A percentile compares a stretch with the other conserved stretches of the same genome.
These are phyloP conservation scores for Fusarium sarcochroum DNA, from an alignment of 2,329 filamentous ascomycete species.

Conservation along the genomic window DNA sequence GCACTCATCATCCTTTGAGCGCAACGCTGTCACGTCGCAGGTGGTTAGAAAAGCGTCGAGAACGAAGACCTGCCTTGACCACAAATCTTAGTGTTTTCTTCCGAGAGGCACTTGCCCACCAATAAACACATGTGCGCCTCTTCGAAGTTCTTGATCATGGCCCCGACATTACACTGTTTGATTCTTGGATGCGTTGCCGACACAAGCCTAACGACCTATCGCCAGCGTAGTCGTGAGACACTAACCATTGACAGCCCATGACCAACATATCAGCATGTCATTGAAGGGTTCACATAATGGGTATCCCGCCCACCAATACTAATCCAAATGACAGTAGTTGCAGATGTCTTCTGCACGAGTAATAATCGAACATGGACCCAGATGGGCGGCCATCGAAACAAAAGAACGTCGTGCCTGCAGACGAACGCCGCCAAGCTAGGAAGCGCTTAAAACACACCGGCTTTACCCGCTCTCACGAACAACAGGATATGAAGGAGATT, in stretches of 20 bases:
- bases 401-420: no score
- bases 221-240: no score
- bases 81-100: constrained; percentile 26
- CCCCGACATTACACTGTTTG: background rate
- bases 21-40: constrained; percentile 7
- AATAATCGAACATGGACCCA: no score
- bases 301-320: background rate
- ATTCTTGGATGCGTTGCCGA: background rate
- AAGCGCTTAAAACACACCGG: no score
- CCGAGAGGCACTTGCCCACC: constrained; percentile 20
- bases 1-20: constrained; percentile 22
- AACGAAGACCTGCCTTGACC: constrained; percentile 19
- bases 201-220: no score
- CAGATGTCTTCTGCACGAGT: no score
- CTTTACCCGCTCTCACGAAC: no score
- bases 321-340: background rate
- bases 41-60: constrained; percentile 22
- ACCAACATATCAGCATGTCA: background rate
- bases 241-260: no score
- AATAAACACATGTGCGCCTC: constrained; percentile 33
- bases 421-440: no score
- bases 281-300: background rate
- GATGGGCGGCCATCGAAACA: no score
- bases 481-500: no score
- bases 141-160: background rate